Evolutionary conservation across 805 yeast genomes (phyloP).

Genomic region (Lipomyces kockii): DNA sequence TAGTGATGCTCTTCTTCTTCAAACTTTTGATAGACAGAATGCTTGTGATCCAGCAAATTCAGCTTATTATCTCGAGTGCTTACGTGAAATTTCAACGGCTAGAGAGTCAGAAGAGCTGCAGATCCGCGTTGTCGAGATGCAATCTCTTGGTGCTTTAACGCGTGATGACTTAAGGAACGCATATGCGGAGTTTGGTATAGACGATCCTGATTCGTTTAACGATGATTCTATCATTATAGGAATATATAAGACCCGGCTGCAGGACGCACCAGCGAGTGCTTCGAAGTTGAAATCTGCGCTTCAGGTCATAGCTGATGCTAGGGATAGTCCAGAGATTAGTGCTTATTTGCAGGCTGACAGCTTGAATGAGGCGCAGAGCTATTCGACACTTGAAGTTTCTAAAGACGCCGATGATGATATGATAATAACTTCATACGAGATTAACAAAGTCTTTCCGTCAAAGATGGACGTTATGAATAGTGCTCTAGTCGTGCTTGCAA

Average conservation of each 20-base stretch:
- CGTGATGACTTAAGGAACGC: constrained; percentile 54
- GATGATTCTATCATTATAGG: constrained; percentile 30
- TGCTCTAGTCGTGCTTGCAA: constrained; percentile 44
- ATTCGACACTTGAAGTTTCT: constrained; percentile 55
- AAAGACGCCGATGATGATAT: constrained; percentile 68
- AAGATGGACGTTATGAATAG: constrained; percentile 28
- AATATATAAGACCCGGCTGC: constrained; percentile 23
- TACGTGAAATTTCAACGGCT: constrained; percentile 55
- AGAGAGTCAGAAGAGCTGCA: constrained; percentile 55
- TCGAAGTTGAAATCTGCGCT: constrained; percentile 58
- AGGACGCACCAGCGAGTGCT: constrained; percentile 24
- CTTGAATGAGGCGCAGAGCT: constrained; percentile 55
- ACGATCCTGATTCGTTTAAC: constrained; percentile 13
- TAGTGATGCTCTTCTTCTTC: constrained; percentile 54
- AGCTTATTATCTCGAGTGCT: constrained; percentile 63
- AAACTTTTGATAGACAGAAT: constrained; percentile 52
- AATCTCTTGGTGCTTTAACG: constrained; percentile 59
- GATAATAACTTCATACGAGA: constrained; percentile 72
- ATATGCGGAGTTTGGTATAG: constrained; percentile 45
- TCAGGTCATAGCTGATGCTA: constrained; percentile 60
- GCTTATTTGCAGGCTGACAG: constrained; percentile 55
- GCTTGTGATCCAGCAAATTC: constrained; percentile 51
- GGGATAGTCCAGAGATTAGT: constrained; percentile 62
- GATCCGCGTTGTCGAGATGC: constrained; percentile 52
- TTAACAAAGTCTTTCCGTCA: constrained; percentile 57